Percentiles rank a stretch among this genome's conserved stretches.
Evolutionary conservation across 1,284 basidiomycete genomes (phyloP).

Genomic region (Hymenochaete sp.): DNA sequence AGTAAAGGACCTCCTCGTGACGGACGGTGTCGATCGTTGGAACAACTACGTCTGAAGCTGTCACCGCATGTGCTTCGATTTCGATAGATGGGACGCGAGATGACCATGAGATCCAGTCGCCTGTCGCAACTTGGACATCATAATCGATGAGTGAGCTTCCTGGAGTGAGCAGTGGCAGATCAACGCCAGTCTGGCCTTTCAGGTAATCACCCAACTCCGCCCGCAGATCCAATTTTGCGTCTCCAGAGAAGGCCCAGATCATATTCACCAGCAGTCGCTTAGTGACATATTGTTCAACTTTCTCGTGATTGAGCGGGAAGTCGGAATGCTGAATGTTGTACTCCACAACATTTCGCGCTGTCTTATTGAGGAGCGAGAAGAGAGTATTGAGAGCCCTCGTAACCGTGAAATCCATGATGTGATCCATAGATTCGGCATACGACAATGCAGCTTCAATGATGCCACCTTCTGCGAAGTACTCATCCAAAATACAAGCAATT

Average conservation of each 20-base stretch:
- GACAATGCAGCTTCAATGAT: conserved; percentile 75
- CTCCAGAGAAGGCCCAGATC: conserved; percentile 98
- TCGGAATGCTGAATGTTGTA: conserved; percentile 94
- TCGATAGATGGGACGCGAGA: conserved; percentile 89
- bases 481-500: conserved; percentile 70
- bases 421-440: conserved; percentile 77
- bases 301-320: conserved; percentile 82
- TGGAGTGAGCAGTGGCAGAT: conserved; percentile 67
- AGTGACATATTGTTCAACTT: conserved; percentile 83
- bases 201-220: conserved; percentile 89
- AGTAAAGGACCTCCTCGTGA: conserved; percentile 97
- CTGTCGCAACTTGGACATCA: conserved; percentile 81
- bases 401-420: conserved; percentile 98
- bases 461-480: conserved; percentile 77
- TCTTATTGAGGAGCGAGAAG: conserved; percentile 97
- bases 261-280: conserved; percentile 89
- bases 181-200: conserved; percentile 78
- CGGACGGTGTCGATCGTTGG: conserved; percentile 98
- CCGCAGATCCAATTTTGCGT: conserved; percentile 84
- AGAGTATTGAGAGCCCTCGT: conserved; percentile 91
- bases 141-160: conserved; percentile 91
- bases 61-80: conserved; percentile 94
- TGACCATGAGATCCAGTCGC: conserved; percentile 92
- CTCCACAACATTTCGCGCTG: conserved; percentile 86
- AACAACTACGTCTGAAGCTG: conserved; percentile 92